These are phyloP conservation scores for Coniferiporia weirii DNA, from an alignment of 1,284 basidiomycete genomes.

Conservation along the genomic window DNA sequence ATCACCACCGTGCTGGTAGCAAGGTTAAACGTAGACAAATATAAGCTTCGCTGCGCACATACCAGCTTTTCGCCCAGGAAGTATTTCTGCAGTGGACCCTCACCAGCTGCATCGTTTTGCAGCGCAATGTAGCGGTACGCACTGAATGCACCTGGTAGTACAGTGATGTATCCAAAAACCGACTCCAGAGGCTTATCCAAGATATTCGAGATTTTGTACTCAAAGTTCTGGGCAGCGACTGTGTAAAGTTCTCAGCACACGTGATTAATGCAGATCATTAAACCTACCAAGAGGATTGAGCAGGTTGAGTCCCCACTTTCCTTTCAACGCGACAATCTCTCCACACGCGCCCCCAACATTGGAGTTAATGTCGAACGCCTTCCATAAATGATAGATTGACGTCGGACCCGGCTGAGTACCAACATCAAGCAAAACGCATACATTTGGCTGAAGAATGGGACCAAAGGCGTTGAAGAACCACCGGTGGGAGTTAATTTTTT, in stretches of 20 bases:
- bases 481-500: conserved; percentile 92
- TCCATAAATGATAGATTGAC: conserved; percentile 94
- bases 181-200: conserved; percentile 85
- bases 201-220: conserved; percentile 97
- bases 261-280: conserved; percentile 21
- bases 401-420: conserved; percentile 89
- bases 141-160: conserved; percentile 90
- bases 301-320: conserved; percentile 71
- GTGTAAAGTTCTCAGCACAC: conserved; percentile 10
- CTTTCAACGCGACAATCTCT: conserved; percentile 93
- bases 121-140: conserved; percentile 90
- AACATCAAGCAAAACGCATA: conserved; percentile 92
- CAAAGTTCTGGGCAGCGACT: conserved; percentile 90
- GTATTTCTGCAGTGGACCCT: conserved; percentile 90
- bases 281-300: conserved; percentile 72
- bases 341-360: conserved; percentile 96
- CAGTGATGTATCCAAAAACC: conserved; percentile 89
- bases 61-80: conserved; percentile 92
- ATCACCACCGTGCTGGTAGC: conserved; percentile 64
- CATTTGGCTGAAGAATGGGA: conserved; percentile 75
- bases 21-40: not conserved
- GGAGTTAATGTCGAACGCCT: conserved; percentile 93
- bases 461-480: conserved; percentile 92
- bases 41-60: conserved; percentile 23
- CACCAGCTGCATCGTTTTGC: conserved; percentile 77